These are phyloP conservation scores for Akanthomyces dipterigenus DNA, from an alignment of 2,329 filamentous ascomycete genomes.

Conservation along the genomic window DNA sequence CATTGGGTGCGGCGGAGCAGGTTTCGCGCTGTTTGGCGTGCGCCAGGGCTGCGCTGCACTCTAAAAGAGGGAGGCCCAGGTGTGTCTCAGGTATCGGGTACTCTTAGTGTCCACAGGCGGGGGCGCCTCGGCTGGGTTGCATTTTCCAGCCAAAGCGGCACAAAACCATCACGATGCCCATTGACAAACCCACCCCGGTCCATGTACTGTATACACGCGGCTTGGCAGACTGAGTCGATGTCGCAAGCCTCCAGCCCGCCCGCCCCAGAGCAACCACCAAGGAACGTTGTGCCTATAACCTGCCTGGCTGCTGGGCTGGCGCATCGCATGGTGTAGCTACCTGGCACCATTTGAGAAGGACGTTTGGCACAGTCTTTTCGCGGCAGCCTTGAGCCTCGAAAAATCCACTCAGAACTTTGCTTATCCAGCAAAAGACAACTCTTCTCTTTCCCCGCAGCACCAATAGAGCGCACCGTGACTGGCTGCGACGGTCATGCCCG, in stretches of 20 bases:
- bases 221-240: background rate
- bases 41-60: no score
- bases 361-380: background rate
- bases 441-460: background rate
- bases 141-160: no score
- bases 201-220: no score
- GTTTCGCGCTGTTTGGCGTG: no score
- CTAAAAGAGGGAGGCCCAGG: background rate
- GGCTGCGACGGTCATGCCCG: background rate
- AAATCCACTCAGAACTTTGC: background rate
- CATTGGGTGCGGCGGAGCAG: background rate
- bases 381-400: background rate
- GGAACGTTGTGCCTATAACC: background rate
- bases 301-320: background rate
- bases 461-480: background rate
- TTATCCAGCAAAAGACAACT: background rate
- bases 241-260: background rate
- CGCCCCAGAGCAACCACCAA: background rate
- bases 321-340: background rate
- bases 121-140: no score
- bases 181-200: no score
- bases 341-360: background rate
- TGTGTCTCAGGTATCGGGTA: background rate
- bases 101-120: background rate
- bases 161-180: no score